Conservation (phyloP, 768 basidiomycete genomes). For the Imleria badia region DNA sequence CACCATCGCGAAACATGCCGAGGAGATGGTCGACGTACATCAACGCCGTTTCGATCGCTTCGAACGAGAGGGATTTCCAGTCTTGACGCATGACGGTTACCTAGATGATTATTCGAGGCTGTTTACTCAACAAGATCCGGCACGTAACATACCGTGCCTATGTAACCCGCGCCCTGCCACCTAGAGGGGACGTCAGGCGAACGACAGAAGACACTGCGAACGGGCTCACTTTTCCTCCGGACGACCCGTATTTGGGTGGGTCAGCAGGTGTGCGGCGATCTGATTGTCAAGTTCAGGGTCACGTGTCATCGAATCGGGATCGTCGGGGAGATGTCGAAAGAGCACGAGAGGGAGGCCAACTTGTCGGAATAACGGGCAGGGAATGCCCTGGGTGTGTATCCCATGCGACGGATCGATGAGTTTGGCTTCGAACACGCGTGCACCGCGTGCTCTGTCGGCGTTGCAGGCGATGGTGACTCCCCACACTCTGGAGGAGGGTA, state of each 20-base stretch:
- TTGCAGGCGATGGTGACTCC: slow-evolving; percentile 27
- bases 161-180: slow-evolving; percentile 25
- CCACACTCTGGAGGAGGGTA: not conserved
- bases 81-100: slow-evolving; percentile 30
- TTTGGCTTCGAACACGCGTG: slow-evolving; percentile 19
- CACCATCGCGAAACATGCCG: slow-evolving; percentile 26
- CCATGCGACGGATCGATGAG: slow-evolving; percentile 23
- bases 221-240: slow-evolving; percentile 23
- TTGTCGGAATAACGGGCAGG: slow-evolving; percentile 27
- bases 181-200: slow-evolving; percentile 3
- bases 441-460: slow-evolving; percentile 24
- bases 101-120: slow-evolving; percentile 1
- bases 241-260: slow-evolving; percentile 25
- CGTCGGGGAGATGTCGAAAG: slow-evolving; percentile 24
- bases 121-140: too few species aligned
- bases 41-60: slow-evolving; percentile 29
- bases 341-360: slow-evolving; percentile 31
- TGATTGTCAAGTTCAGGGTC: slow-evolving; percentile 31
- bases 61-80: slow-evolving; percentile 21
- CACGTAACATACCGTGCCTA: slow-evolving; percentile 24
- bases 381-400: slow-evolving; percentile 25
- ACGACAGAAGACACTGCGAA: not conserved
- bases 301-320: slow-evolving; percentile 21
- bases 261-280: slow-evolving; percentile 30
- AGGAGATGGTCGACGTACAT: slow-evolving; percentile 36